Evolutionary conservation across 208 protist species (phyloP), one percentile per base, ranked within the genome.

Genomic region (Crithidia brevicula): DNA sequence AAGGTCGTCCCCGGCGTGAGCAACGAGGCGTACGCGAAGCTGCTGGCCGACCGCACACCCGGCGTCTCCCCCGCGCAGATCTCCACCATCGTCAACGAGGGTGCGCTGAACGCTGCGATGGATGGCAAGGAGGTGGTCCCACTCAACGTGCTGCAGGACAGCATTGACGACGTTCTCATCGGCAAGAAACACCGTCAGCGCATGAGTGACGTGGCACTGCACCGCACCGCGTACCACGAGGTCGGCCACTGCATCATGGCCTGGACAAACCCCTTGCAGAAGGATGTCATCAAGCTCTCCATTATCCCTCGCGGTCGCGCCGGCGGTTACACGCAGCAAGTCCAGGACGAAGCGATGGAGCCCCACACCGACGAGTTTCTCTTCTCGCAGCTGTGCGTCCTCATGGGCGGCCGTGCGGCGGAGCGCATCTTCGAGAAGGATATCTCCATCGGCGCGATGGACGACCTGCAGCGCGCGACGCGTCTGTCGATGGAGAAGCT

Each of bases 61-160:
- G 94, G 94, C 56, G 85, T 97, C 18, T 92, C 89, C 13, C 95
- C 97, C 8, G 98, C 98, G 2, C 96, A 99, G 67, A 98, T 99
- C 52, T 72, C 97, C 13, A 99, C 98, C 43, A 96, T 99, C 30
- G 95, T 97, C 57, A 99, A 99, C 74, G 98, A 99, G 72, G 98
- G 96, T 25, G 98, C 98, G 28, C 72, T 98, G 22, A 91, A 72
- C 33, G 88, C 96, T 0, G 97, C 96, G 1, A 88, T 96, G 60
- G 46, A 79, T 18, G 91, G 84, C 7, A 66, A 81, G 40, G 79
- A 92, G 38, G 85, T 92, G 38, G 92, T 98, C 28, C 78, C 89
- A 10, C 62, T 93, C 18, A 81, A 82, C 15, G 76, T 78, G 28
- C 76, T 97, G 52, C 91, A 94, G 63, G 83, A 96, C 34, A 91